A percentile compares a stretch with the other conserved stretches of the same genome.
Evolutionary conservation across 164 flowering plant genomes (phyloP).

Genomic region (Macadamia tetraphylla): DNA sequence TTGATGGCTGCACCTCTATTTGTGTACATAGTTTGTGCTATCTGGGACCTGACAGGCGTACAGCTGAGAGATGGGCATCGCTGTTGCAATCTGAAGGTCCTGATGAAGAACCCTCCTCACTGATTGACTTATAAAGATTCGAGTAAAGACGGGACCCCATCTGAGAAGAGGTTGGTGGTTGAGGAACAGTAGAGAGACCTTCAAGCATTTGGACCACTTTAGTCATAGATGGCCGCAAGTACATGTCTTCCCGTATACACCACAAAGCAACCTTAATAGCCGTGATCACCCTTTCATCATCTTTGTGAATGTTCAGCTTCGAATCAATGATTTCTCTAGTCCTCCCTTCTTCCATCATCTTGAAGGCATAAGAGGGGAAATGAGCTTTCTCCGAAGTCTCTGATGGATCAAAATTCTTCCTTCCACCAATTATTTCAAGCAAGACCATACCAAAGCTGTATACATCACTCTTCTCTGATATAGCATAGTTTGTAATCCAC

Average conservation of each 20-base stretch:
- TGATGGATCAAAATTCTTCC: background rate
- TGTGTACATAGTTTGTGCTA: constrained; percentile 12
- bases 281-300: background rate
- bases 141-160: constrained; percentile 26
- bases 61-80: constrained; percentile 31
- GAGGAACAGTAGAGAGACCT: background rate
- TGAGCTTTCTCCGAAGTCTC: background rate
- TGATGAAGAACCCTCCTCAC: constrained; percentile 35
- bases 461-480: constrained; percentile 2
- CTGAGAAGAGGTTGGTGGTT: constrained; percentile 6
- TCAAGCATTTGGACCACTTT: background rate
- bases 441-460: constrained; percentile 2
- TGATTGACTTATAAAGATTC: constrained; percentile 26
- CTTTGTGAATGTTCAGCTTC: background rate
- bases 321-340: background rate
- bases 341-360: constrained; percentile 1
- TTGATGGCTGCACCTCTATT: background rate
- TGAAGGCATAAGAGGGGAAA: background rate
- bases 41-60: constrained; percentile 49
- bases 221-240: background rate
- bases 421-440: background rate
- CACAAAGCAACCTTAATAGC: background rate
- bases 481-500: constrained; percentile 2
- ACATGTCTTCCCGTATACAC: background rate
- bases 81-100: constrained; percentile 37